phyloP scores from a whole-genome alignment of 106 monocot genomes.

The Vanilla planifolia region DNA sequence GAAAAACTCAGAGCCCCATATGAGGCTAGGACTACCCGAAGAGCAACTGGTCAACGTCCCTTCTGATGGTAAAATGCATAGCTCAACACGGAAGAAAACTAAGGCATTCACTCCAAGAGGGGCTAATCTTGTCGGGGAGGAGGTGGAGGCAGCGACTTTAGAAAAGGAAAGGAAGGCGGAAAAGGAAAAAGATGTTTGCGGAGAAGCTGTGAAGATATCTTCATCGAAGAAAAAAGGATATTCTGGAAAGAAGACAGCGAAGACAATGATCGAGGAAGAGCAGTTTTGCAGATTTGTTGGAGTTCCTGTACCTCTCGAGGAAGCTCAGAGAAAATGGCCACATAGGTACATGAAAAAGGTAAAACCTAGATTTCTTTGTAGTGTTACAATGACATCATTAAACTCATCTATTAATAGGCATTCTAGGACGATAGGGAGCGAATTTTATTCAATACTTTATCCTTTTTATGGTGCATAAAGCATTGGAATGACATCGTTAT shows the following conservation, averaged over 20 bases:
- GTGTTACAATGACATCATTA: too few species aligned
- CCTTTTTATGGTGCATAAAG: too few species aligned
- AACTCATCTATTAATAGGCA: too few species aligned
- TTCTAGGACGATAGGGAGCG: too few species aligned
- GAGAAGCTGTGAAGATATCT: neutral
- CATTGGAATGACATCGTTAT: too few species aligned
- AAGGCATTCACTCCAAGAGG: neutral
- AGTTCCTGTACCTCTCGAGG: constrained; percentile 25
- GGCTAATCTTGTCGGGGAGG: neutral
- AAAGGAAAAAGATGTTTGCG: neutral
- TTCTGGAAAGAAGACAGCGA: neutral
- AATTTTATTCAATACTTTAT: too few species aligned
- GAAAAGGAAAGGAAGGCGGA: neutral
- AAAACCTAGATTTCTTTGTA: too few species aligned
- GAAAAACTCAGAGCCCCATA: too few species aligned
- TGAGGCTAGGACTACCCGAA: too few species aligned
- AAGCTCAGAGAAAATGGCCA: constrained; percentile 53
- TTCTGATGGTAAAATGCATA: too few species aligned
- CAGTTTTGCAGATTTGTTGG: constrained; percentile 32
- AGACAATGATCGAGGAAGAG: constrained; percentile 12
- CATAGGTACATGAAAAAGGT: constrained; percentile 42
- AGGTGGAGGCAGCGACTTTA: neutral
- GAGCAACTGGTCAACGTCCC: too few species aligned
- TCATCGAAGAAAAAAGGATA: constrained; percentile 1
- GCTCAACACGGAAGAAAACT: constrained; percentile 2